Conservation (phyloP, 805 yeast species). For the Saccharomycopsis vini region DNA sequence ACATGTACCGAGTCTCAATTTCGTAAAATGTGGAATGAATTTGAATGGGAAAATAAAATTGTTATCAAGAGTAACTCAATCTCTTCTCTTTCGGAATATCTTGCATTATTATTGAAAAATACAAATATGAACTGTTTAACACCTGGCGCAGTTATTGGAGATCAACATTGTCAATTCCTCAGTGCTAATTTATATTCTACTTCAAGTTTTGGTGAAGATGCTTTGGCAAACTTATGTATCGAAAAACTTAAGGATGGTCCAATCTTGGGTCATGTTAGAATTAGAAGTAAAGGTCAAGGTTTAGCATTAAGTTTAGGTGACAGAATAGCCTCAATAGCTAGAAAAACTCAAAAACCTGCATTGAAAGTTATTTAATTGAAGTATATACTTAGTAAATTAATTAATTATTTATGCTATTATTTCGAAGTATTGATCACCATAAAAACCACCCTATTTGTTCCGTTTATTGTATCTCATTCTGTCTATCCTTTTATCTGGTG, state of each 20-base stretch:
- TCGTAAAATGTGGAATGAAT: slow-evolving; percentile 98
- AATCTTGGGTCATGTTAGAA: slow-evolving; percentile 88
- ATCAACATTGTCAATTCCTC: slow-evolving; percentile 72
- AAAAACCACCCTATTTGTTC: too few relatives aligned
- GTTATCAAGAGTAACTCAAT: slow-evolving; percentile 62
- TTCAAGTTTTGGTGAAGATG: slow-evolving; percentile 95
- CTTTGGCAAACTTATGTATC: slow-evolving; percentile 88
- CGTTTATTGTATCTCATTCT: too few relatives aligned
- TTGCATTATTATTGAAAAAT: slow-evolving; percentile 64
- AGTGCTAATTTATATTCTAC: slow-evolving; percentile 90
- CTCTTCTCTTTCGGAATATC: slow-evolving; percentile 61
- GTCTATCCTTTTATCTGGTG: too few relatives aligned
- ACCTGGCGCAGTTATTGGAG: slow-evolving; percentile 83
- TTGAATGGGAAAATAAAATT: slow-evolving; percentile 98
- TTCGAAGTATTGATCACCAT: too few relatives aligned
- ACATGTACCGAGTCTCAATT: slow-evolving; percentile 78
- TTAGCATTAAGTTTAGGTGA: slow-evolving; percentile 92
- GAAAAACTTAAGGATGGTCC: slow-evolving; percentile 71
- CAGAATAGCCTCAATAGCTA: slow-evolving; percentile 76
- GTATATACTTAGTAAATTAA: too few relatives aligned
- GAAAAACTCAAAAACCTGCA: slow-evolving; percentile 28
- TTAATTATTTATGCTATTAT: too few relatives aligned
- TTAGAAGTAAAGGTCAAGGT: slow-evolving; percentile 96
- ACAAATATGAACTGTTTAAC: slow-evolving; percentile 94
- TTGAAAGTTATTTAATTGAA: slow-evolving; percentile 9